phyloP scores from a whole-genome alignment of 768 basidiomycete genomes.

The Phallus indusiatus region DNA sequence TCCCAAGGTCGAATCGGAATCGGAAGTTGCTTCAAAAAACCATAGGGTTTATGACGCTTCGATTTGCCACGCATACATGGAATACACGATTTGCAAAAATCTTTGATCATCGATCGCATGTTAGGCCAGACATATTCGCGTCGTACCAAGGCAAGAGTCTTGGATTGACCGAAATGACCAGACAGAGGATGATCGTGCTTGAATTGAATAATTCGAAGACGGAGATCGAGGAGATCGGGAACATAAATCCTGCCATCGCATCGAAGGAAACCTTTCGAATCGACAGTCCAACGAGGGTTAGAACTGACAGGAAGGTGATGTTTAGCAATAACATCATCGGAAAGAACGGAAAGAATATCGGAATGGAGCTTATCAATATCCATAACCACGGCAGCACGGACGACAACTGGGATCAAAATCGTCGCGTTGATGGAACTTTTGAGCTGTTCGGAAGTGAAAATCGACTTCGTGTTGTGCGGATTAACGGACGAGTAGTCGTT shows the following conservation, averaged over 20 bases:
- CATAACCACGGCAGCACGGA: slow-evolving; percentile 13
- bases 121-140: slow-evolving; percentile 34
- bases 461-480: slow-evolving; percentile 16
- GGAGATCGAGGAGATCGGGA: slow-evolving; percentile 20
- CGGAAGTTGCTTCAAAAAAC: slow-evolving; percentile 20
- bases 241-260: slow-evolving; percentile 23
- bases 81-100: slow-evolving; percentile 28
- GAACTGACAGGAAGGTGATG: too few species aligned
- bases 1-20: slow-evolving; percentile 23
- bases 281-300: not conserved
- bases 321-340: not conserved
- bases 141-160: slow-evolving; percentile 23
- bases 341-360: slow-evolving; percentile 6
- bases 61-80: slow-evolving; percentile 26
- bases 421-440: slow-evolving; percentile 13
- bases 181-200: slow-evolving; percentile 29
- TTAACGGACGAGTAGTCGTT: slow-evolving; percentile 16
- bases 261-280: slow-evolving; percentile 14
- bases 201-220: slow-evolving; percentile 20
- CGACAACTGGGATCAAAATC: not conserved
- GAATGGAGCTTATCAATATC: slow-evolving; percentile 16
- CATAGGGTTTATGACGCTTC: slow-evolving; percentile 27
- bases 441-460: slow-evolving; percentile 17
- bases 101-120: slow-evolving; percentile 17
- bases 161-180: slow-evolving; percentile 32